Base-by-base conservation (phyloP, 495 filamentous ascomycete species). In the Penicillium longicatenatum region DNA sequence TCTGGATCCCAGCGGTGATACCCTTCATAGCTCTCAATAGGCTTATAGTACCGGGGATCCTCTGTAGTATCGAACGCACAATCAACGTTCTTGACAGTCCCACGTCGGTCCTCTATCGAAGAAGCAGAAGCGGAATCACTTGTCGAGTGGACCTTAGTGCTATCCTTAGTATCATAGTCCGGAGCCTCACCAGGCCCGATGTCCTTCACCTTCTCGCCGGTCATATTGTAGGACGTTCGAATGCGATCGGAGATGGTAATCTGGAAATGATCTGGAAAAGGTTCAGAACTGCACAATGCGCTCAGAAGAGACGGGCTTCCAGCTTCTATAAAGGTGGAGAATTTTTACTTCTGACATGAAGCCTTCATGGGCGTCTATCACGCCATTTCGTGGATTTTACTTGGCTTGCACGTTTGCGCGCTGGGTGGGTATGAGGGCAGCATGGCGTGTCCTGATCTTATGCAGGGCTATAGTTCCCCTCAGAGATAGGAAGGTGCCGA, bases 1-100 rank as follows among this genome's bases (percentile, higher is more conserved):
- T 83, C 73, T 0, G 90, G 87, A 57, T 93, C 88, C 72, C 86
- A 93, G 17, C 90, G 85, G 70, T 92, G 89, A n/a, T 72, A 66
- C 1, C 87, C 86, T 70, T 90, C 87, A 69, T 88, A 89, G 8
- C 69, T 69, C 1, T 81, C 75, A 39, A 86, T 84, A 5, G 87
- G 87, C 50, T 79, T 79, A 61, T 86, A 87, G 61, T 75, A 76
- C 1, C 73, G 65, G 5, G 70, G 66, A 43, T 79, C 74, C 37
- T 78, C 76, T 0, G 70, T 72, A 2, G 70, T 62, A 43, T 76
- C 76, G 55, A 79, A 79, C 4, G 75, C 64, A 41, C 64, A 62
- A 21, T 69, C 63, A 6, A 58, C 21, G 16, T 58, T 24, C 55
- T 68, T 67, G 10, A 57, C 51, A 5, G 33, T 31, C n/a, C 59